These are phyloP conservation scores for Chalciporus sp. DNA, from an alignment of 1,284 basidiomycete genomes.

Conservation along the genomic window DNA sequence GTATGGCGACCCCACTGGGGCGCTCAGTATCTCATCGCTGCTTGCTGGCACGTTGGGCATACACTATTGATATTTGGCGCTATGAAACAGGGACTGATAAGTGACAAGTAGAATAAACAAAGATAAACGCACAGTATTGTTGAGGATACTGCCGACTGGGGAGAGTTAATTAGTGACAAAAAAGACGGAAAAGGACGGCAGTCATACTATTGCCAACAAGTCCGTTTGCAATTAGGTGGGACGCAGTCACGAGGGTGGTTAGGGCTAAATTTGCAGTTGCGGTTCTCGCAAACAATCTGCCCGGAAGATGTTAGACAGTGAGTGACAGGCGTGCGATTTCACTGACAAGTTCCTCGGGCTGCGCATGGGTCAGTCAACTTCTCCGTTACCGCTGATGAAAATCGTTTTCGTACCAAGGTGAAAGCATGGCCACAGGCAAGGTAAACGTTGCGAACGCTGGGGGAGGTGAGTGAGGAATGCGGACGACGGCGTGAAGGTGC, in stretches of 20 bases:
- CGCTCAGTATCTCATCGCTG: conserved; percentile 32
- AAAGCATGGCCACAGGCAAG: conserved; percentile 40
- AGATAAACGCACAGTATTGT: conserved; percentile 42
- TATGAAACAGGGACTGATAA: conserved; percentile 12
- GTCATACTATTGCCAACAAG: conserved; percentile 51
- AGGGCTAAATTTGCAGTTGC: conserved; percentile 50
- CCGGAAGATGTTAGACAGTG: conserved; percentile 19
- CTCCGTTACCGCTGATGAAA: neutral
- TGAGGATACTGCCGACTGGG: conserved; percentile 45
- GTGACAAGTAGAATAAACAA: neutral
- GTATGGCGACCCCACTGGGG: neutral
- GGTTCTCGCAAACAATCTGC: conserved; percentile 44
- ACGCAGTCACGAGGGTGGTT: conserved; percentile 45
- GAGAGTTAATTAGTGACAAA: conserved; percentile 16
- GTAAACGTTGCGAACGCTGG: conserved; percentile 46
- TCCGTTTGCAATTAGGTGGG: conserved; percentile 41
- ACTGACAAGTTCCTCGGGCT: conserved; percentile 37
- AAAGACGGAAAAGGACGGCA: conserved; percentile 1
- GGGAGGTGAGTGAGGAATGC: conserved; percentile 12
- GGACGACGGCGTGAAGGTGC: neutral
- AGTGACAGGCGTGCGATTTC: conserved; percentile 4
- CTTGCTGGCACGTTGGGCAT: conserved; percentile 42
- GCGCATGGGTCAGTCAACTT: conserved; percentile 9
- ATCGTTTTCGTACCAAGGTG: conserved; percentile 37
- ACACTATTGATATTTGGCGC: conserved; percentile 43